phyloP scores from a whole-genome alignment of 1,139 yeast species.

The Kazachstania sp. region DNA sequence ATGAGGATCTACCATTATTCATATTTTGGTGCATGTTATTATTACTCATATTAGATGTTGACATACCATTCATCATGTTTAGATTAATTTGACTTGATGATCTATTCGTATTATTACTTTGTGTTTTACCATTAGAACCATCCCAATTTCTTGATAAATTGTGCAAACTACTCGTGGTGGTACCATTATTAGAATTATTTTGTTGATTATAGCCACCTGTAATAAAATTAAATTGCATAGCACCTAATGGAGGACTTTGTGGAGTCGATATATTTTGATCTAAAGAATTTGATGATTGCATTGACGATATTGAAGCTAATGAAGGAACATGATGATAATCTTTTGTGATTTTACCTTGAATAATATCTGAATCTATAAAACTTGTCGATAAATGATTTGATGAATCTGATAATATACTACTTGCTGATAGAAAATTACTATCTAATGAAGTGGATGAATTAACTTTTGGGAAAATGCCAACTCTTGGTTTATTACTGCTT shows the following conservation, averaged over 20 bases:
- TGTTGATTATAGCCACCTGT: conserved; percentile 4
- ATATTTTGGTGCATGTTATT: neutral
- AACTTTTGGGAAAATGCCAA: conserved; percentile 7
- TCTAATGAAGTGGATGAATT: conserved; percentile 15
- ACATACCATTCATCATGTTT: neutral
- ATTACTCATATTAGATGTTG: neutral
- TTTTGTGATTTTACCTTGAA: conserved; percentile 23
- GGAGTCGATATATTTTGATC: conserved; percentile 25
- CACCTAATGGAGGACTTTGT: conserved; percentile 21
- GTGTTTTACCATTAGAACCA: neutral
- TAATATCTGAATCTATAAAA: conserved; percentile 11
- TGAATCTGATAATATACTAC: conserved; percentile 9
- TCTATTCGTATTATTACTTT: neutral
- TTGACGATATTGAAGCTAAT: conserved; percentile 26
- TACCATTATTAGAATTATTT: neutral
- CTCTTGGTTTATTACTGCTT: neutral
- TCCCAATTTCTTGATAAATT: conserved; percentile 1
- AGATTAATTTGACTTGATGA: conserved; percentile 1
- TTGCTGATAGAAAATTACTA: conserved; percentile 9
- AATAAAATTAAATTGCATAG: conserved; percentile 8
- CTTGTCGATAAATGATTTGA: conserved; percentile 10
- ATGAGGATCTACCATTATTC: neutral
- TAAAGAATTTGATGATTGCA: conserved; percentile 27
- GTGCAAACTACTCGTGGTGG: neutral
- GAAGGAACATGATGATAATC: conserved; percentile 27